Evolutionary conservation across 495 filamentous ascomycete species (phyloP).

Genomic region (Annulohypoxylon stygium): DNA sequence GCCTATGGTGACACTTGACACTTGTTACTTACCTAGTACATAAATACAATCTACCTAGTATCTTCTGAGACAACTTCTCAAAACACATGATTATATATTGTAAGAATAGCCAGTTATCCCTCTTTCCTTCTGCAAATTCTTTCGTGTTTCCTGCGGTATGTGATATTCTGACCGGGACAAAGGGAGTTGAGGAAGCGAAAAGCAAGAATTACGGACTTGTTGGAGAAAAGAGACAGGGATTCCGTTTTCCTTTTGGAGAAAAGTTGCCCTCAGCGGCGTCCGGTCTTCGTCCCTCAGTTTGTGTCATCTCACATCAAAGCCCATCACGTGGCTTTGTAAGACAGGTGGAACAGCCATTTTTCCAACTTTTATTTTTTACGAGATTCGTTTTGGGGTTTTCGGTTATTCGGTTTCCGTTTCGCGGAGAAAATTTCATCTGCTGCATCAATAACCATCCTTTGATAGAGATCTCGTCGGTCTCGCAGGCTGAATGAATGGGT

Average conservation of each 20-base stretch:
- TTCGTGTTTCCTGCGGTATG: not conserved
- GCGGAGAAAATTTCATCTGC: constrained; percentile 13
- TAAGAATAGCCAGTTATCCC: not conserved
- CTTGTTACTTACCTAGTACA: too few species aligned
- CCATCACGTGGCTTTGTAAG: constrained; percentile 45
- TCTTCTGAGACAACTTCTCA: constrained; percentile 3
- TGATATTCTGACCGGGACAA: constrained; percentile 3
- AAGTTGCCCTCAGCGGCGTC: constrained; percentile 19
- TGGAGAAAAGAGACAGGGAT: not conserved
- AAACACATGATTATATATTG: not conserved
- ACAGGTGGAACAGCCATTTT: constrained; percentile 13
- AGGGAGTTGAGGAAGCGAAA: not conserved
- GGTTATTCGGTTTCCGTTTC: not conserved
- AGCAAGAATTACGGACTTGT: constrained; percentile 5
- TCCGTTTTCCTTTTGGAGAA: constrained; percentile 23
- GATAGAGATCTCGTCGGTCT: not conserved
- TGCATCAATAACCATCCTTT: not conserved
- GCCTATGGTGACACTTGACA: constrained; percentile 22
- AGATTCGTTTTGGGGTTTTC: constrained; percentile 29
- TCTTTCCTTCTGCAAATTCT: not conserved
- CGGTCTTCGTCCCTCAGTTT: constrained; percentile 17
- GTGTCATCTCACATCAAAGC: constrained; percentile 16
- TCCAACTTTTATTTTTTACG: not conserved
- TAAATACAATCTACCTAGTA: constrained; percentile 12
- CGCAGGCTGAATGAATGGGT: constrained; percentile 29